Base-by-base conservation (phyloP, 208 protist species). In the Trypanosoma cruzi region DNA sequence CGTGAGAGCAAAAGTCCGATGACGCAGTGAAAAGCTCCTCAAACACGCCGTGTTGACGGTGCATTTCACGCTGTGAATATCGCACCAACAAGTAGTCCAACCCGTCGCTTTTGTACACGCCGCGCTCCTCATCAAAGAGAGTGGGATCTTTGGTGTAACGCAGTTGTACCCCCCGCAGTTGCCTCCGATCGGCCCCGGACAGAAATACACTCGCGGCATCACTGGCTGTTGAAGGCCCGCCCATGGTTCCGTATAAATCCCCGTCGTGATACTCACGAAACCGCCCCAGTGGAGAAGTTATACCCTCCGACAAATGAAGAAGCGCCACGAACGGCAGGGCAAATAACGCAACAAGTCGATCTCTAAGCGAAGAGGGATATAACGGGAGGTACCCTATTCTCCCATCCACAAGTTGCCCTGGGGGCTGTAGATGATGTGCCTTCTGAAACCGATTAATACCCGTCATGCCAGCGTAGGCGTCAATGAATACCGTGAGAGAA, bases 361-460 rank as follows among this genome's bases (percentile, higher is more conserved):
- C 40, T 53, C 40, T 44, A 62, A 72, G 24, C 7, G 55, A 8
- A 65, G 60, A 53, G 46, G 68, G n/a, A 32, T n/a, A 2, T 40
- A 48, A 16, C 13, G 46, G 18, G n/a, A 14, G 10, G 34, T 7
- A 22, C 11, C 24, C 61, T 8, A 63, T 10, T 48, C 36, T 58
- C 16, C 22, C 42, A 28, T 52, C 28, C 31, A 14, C 18, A 13
- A 5, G n/a, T n/a, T n/a, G 13, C 20, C 24, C n/a, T 36, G 24
- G 16, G 28, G 16, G 24, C 28, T 1, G n/a, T 22, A 54, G 2
- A 32, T 37, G 37, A 54, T 70, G 61, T 8, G 36, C 59, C 59
- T 88, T 88, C 28, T 84, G 76, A 55, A 88, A 88, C 16, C 79
- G 79, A 60, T 72, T 80, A 37, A 85, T 77, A 5, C 83, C 83